Evolutionary conservation across 225 moss, liverwort and hornwort genomes (phyloP).

Genomic region (Anthoceros angustus): DNA sequence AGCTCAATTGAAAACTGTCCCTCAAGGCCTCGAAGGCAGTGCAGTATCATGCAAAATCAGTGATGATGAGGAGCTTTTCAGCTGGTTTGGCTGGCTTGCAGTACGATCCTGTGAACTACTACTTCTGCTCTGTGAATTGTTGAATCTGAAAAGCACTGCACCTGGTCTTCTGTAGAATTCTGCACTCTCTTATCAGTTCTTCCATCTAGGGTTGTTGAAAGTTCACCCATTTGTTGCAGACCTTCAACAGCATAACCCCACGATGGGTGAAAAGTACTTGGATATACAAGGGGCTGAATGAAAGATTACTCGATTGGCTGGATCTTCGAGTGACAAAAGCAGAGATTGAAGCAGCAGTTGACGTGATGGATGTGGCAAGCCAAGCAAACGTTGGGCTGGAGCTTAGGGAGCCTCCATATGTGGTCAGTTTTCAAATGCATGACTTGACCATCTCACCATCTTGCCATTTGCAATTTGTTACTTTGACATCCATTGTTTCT

Average conservation of each 20-base stretch:
- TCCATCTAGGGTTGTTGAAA: background rate
- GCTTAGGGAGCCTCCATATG: constrained; percentile 44
- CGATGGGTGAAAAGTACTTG: constrained; percentile 72
- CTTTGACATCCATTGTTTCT: background rate
- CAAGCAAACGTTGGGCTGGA: constrained; percentile 71
- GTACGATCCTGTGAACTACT: constrained; percentile 4
- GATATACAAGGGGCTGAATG: constrained; percentile 58
- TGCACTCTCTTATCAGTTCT: background rate
- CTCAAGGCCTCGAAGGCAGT: constrained; percentile 62
- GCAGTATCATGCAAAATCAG: constrained; percentile 65
- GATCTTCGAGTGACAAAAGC: constrained; percentile 66
- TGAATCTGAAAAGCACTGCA: background rate
- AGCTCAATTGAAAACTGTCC: constrained; percentile 80
- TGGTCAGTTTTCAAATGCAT: constrained; percentile 10
- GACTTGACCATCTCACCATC: background rate
- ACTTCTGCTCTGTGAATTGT: background rate
- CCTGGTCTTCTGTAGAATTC: too few relatives aligned
- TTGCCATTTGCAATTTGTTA: background rate
- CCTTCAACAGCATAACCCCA: constrained; percentile 53
- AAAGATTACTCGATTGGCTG: constrained; percentile 59
- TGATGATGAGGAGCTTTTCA: constrained; percentile 76
- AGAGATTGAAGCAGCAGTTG: constrained; percentile 77
- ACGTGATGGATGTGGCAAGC: constrained; percentile 67
- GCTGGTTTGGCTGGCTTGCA: constrained; percentile 62
- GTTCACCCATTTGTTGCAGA: constrained; percentile 4